Base-by-base conservation (phyloP, 2,329 filamentous ascomycete species). In the Intubia oerlemansii region DNA sequence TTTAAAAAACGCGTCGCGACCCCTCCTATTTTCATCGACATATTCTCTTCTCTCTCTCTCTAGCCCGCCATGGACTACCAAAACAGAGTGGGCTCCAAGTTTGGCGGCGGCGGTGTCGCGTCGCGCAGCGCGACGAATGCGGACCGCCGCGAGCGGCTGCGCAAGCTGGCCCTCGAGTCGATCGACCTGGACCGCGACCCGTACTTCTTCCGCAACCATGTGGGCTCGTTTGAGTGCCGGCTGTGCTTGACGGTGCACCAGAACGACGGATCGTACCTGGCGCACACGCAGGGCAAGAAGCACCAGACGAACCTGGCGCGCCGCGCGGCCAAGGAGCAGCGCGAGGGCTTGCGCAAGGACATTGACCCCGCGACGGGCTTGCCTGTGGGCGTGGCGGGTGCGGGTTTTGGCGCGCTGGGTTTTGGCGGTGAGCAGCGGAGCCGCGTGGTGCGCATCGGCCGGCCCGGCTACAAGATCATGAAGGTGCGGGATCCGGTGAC, bases 181-280 rank as follows among this genome's bases (percentile, higher is more conserved):
- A 98, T 98, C 62, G 85, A 95, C 58, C 78, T 95, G 37, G 88
- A 95, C 56, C 95, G 93, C 57, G 88, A 98, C 56, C 88, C 88
- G 0, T 98, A 95, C 66, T 93, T 95, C 62, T 98, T 98, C 73
- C 91, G 91, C 53, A 98, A 98, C 61, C 85, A 98, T 53, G 80
- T 95, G 43, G 88, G 88, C 46, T 88, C 77, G 45, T 98, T 93
- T 54, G 88, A 98, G 54, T 98, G 88, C 52, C 79, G 88, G 17
- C 75, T 98, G 23, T 98, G 88, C 47, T 61, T 98, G 16, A 98
- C 88, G 0, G 85, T 95, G 5, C 88, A 98, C 62, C 88, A 98
- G 47, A 98, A 98, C 51, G 88, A 98, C 57, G 88, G 88, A 37
- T 93, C 84, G 27, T 98, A 98, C 54, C 81, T 98, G 40, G 88